These are phyloP conservation scores for Aspergillus spinulosporus DNA, from an alignment of 2,329 filamentous ascomycete species.

Conservation along the genomic window DNA sequence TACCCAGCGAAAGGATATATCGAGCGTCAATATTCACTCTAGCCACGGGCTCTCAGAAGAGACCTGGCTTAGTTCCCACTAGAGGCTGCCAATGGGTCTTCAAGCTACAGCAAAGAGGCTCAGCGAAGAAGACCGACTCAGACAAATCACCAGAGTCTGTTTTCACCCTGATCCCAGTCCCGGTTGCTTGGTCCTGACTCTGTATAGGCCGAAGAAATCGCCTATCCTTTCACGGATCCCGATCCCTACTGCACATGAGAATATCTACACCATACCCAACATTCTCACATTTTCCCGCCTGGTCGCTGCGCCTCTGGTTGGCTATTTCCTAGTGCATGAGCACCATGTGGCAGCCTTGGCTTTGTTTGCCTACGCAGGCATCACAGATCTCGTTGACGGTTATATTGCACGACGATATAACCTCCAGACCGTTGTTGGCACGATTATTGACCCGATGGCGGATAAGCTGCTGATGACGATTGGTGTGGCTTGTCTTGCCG, in stretches of 20 bases:
- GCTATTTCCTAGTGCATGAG: conserved; percentile 84
- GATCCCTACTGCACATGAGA: conserved; percentile 61
- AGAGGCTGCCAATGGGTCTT: conserved; percentile 5
- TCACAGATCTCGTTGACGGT: conserved; percentile 90
- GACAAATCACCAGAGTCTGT: conserved; percentile 24
- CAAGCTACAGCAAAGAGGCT: conserved; percentile 27
- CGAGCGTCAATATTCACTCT: conserved; percentile 14
- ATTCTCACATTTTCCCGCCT: conserved; percentile 85
- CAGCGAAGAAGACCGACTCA: conserved; percentile 24
- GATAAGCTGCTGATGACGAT: conserved; percentile 97
- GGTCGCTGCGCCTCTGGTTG: conserved; percentile 76
- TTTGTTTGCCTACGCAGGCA: conserved; percentile 87
- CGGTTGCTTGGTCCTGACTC: conserved; percentile 3
- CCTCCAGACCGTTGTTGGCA: conserved; percentile 88
- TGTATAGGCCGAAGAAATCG: conserved; percentile 30
- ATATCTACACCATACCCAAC: conserved; percentile 95
- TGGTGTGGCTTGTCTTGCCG: conserved; percentile 77
- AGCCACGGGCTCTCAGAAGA: conserved; percentile 9
- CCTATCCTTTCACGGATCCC: conserved; percentile 36
- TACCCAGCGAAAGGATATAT: neutral
- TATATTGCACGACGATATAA: conserved; percentile 89
- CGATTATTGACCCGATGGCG: conserved; percentile 93
- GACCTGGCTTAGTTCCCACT: neutral
- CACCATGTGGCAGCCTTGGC: conserved; percentile 75
- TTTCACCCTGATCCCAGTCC: neutral